Evolutionary conservation across 163 green algal genomes (phyloP).

Genomic region (Picocystis sp.): DNA sequence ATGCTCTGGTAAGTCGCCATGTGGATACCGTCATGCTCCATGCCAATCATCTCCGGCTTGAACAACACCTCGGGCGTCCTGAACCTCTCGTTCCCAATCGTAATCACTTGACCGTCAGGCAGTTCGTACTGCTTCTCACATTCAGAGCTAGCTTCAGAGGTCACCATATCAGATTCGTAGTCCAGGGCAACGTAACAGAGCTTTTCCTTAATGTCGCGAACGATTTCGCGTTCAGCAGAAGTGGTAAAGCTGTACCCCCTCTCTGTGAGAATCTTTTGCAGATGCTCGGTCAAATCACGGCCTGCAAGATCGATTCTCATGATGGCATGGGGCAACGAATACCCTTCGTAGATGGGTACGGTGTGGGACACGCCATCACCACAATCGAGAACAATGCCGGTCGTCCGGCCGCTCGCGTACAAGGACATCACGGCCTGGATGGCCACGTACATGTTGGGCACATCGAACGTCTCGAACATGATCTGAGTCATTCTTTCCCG

Average conservation of each 20-base stretch:
- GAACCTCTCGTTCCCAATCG: slow-evolving; percentile 92
- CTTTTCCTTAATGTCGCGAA: slow-evolving; percentile 99
- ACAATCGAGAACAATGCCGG: slow-evolving; percentile 24
- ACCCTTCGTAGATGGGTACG: slow-evolving; percentile 96
- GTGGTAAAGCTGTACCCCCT: slow-evolving; percentile 66
- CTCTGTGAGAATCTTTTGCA: slow-evolving; percentile 87
- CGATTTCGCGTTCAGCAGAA: slow-evolving; percentile 88
- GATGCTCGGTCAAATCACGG: slow-evolving; percentile 89
- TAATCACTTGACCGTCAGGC: slow-evolving; percentile 89
- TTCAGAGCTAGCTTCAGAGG: slow-evolving; percentile 42
- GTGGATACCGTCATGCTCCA: slow-evolving; percentile 85
- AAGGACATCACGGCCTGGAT: slow-evolving; percentile 96
- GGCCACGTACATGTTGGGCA: slow-evolving; percentile 91
- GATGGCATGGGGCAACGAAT: slow-evolving; percentile 84
- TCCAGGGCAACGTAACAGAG: slow-evolving; percentile 91
- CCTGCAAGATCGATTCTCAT: slow-evolving; percentile 83
- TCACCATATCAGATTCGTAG: slow-evolving; percentile 82
- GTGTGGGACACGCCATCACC: slow-evolving; percentile 88
- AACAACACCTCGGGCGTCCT: slow-evolving; percentile 97
- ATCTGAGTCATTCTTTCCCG: slow-evolving; percentile 96
- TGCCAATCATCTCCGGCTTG: slow-evolving; percentile 68
- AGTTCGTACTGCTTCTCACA: slow-evolving; percentile 95
- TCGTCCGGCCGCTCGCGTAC: slow-evolving; percentile 90
- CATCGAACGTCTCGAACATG: slow-evolving; percentile 98
- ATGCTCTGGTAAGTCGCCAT: slow-evolving; percentile 97